Evolutionary conservation across 2,329 filamentous ascomycete genomes (phyloP).

Genomic region (Alternaria postmessia): DNA sequence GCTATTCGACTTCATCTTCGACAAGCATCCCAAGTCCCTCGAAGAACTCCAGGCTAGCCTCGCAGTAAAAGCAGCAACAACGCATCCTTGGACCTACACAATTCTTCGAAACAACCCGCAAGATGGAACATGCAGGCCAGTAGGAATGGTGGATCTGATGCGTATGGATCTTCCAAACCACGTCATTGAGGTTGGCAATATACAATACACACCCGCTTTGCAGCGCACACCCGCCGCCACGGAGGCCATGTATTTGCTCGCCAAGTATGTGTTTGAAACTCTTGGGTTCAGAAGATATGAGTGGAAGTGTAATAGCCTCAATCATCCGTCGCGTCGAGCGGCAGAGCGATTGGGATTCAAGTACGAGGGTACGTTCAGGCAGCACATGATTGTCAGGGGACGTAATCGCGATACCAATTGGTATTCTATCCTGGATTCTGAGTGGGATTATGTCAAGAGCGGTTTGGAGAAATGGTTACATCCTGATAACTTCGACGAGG

Average conservation of each 20-base stretch:
- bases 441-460: constrained; percentile 61
- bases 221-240: constrained; percentile 65
- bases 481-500: constrained; percentile 63
- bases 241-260: constrained; percentile 66
- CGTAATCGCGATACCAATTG: constrained; percentile 67
- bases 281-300: constrained; percentile 66
- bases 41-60: constrained; percentile 5
- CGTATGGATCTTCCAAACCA: constrained; percentile 51
- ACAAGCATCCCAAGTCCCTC: constrained; percentile 16
- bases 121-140: constrained; percentile 1
- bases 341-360: constrained; percentile 66
- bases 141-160: constrained; percentile 49
- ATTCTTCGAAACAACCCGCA: constrained; percentile 4
- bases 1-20: constrained; percentile 26
- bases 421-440: constrained; percentile 66
- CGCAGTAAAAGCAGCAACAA: constrained; percentile 12
- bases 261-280: constrained; percentile 60
- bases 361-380: constrained; percentile 67
- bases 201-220: constrained; percentile 61
- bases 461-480: constrained; percentile 65
- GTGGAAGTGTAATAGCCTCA: constrained; percentile 70
- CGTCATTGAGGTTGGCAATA: constrained; percentile 65
- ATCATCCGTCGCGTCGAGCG: constrained; percentile 62
- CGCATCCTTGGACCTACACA: constrained; percentile 25
- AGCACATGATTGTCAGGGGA: constrained; percentile 68